phyloP scores from a whole-genome alignment of 805 yeast genomes.

The Kuraishia cidri region DNA sequence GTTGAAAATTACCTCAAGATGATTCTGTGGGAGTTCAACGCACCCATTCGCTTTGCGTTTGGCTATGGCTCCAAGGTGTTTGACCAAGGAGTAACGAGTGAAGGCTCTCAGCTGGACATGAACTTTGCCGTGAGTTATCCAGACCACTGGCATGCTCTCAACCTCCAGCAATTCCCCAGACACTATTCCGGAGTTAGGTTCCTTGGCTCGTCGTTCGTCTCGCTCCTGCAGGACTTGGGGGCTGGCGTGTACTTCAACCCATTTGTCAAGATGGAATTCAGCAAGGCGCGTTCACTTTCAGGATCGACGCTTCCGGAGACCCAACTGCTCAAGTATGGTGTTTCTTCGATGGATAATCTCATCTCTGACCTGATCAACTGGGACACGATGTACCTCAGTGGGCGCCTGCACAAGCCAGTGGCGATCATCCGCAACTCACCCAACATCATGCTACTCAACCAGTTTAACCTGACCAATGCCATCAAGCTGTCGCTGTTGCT shows the following conservation, averaged over 20 bases:
- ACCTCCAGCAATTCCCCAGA: constrained; percentile 53
- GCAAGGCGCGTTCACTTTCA: no score
- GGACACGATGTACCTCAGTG: constrained; percentile 83
- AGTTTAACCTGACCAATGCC: constrained; percentile 71
- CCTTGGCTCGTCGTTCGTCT: constrained; percentile 51
- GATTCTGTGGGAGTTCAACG: constrained; percentile 49
- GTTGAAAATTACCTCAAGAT: constrained; percentile 34
- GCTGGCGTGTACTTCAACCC: constrained; percentile 96
- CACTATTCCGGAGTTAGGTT: constrained; percentile 69
- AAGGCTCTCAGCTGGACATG: constrained; percentile 73
- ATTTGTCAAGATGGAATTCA: constrained; percentile 54
- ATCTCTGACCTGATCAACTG: constrained; percentile 72
- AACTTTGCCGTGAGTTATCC: constrained; percentile 76
- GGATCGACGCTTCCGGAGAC: constrained; percentile 6
- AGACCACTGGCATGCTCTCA: constrained; percentile 66
- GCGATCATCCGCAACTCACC: constrained; percentile 61
- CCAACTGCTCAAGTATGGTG: constrained; percentile 72
- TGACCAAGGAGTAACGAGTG: constrained; percentile 42
- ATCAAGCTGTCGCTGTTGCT: constrained; percentile 58
- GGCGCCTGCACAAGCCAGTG: constrained; percentile 91
- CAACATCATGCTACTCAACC: constrained; percentile 57
- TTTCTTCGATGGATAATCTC: constrained; percentile 55
- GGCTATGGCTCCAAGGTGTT: constrained; percentile 97
- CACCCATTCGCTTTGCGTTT: constrained; percentile 72
- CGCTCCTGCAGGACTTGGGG: constrained; percentile 57